These are phyloP conservation scores for Penicillium angulare DNA, from an alignment of 495 filamentous ascomycete genomes.

Conservation along the genomic window DNA sequence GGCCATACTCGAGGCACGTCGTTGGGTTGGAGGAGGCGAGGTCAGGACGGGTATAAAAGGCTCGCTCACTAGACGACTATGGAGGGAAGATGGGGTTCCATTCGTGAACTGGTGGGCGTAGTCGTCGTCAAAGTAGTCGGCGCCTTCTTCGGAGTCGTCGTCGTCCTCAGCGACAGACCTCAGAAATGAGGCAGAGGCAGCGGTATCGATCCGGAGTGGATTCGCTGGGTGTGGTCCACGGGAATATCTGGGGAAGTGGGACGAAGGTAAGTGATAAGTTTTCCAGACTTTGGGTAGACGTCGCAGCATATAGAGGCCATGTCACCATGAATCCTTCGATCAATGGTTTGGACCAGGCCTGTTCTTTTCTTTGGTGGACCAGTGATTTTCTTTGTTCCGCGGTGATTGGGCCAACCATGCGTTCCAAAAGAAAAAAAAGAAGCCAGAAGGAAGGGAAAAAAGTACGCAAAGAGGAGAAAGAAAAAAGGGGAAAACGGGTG, in stretches of 20 bases:
- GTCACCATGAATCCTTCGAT: constrained; percentile 2
- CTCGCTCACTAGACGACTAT: constrained; percentile 48
- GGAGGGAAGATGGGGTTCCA: constrained; percentile 39
- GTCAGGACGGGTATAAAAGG: constrained; percentile 45
- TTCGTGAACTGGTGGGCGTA: constrained; percentile 41
- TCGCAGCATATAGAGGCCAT: constrained; percentile 24
- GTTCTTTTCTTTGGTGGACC: not conserved
- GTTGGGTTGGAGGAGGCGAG: constrained; percentile 36
- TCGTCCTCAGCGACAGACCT: constrained; percentile 25
- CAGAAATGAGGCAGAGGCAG: constrained; percentile 22
- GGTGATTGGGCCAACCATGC: too few relatives aligned
- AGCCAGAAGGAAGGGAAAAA: too few relatives aligned
- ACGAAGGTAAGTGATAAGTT: constrained; percentile 31
- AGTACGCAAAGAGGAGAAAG: constrained; percentile 5
- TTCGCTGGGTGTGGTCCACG: constrained; percentile 31
- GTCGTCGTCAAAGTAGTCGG: constrained; percentile 31
- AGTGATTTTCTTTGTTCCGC: not conserved
- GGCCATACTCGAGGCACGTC: constrained; percentile 45
- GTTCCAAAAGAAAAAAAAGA: not conserved
- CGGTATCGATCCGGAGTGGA: constrained; percentile 40
- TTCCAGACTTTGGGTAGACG: constrained; percentile 22
- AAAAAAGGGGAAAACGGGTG: constrained; percentile 10
- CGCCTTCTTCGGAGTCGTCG: constrained; percentile 31
- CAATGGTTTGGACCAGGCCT: not conserved
- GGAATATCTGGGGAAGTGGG: constrained; percentile 35